Base-by-base conservation (phyloP, 2,329 filamentous ascomycete species). In the Colletotrichum sp. region DNA sequence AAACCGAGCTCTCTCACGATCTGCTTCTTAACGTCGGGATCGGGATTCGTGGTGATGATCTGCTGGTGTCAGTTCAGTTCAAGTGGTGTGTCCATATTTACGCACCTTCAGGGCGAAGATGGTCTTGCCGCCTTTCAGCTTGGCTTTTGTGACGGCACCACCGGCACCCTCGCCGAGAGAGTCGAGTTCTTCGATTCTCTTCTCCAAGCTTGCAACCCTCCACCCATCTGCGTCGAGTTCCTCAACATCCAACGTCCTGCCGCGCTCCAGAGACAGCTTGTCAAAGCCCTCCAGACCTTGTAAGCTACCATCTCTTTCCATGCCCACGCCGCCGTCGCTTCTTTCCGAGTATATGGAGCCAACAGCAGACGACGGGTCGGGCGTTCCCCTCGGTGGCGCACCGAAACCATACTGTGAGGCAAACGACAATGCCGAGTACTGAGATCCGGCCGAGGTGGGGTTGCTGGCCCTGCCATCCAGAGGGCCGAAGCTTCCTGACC, bases 21-120 rank as follows among this genome's bases (percentile, higher is more conserved):
- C 86, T 99, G 97, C 84, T 98, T 98, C 89, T 98, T 99, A 77
- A 99, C 95, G 83, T 98, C 96, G 15, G 97, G 96, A 80, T 99
- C 97, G 3, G 97, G 97, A 83, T 99, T 98, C 39, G 97, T 98
- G 4, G 97, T 99, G 83, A 99, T 99, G 82, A 99, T 94, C 96
- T 98, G 77, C 4, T 32, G 36, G 36, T 28, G 59, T 68, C 24
- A 66, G 28, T 28, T 21, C 16, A 32, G 49, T 78, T 71, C 6
- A 16, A 26, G 18, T 21, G 55, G 21, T 39, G 16, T 13, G n/a
- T 24, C 32, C 13, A 21, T 44, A 21, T 52, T 72, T 30, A 63
- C 32, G 79, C 86, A 98, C 96, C 93, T 99, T 99, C 69, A 99
- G 87, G 9, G 97, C 97, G 88, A 99, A 99, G 9, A 98, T 91